A percentile compares a stretch with the other conserved stretches of the same genome.
phyloP scores from a whole-genome alignment of 129 eudicot genomes.

The Artemisia annua region DNA sequence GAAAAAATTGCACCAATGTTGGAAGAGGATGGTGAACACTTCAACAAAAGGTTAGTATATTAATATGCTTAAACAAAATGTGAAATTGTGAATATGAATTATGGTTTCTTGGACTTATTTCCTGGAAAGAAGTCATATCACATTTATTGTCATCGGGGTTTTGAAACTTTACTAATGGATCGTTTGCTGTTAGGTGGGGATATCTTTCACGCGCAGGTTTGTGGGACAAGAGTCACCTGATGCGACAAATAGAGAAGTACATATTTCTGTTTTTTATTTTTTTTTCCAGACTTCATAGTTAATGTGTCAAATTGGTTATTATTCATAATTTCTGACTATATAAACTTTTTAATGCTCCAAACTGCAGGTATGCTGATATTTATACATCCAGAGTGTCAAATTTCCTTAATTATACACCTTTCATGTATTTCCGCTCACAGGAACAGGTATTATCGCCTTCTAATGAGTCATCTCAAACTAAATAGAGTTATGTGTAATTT shows the following conservation, averaged over 20 bases:
- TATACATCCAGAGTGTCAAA: conserved; percentile 96
- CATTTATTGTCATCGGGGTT: neutral
- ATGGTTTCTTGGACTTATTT: neutral
- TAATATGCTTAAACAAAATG: neutral
- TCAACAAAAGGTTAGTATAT: conserved; percentile 66
- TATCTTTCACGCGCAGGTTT: conserved; percentile 93
- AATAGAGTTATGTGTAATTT: neutral
- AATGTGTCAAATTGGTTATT: neutral
- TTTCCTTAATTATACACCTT: conserved; percentile 92
- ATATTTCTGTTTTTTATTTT: conserved; percentile 11
- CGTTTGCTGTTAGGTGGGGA: conserved; percentile 75
- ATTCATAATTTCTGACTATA: neutral
- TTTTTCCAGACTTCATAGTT: neutral
- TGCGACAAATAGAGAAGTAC: conserved; percentile 97
- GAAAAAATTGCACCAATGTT: conserved; percentile 80
- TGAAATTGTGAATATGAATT: neutral
- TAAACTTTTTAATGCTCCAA: conserved; percentile 10
- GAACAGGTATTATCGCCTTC: conserved; percentile 68
- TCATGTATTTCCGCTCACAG: conserved; percentile 92
- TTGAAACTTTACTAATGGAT: conserved; percentile 18
- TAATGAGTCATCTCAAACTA: neutral
- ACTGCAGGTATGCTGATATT: conserved; percentile 90
- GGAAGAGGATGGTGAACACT: conserved; percentile 89
- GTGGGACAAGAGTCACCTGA: conserved; percentile 98
- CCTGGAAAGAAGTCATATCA: neutral